A percentile compares a stretch with the other conserved stretches of the same genome.
Evolutionary conservation across 139 green algal genomes (phyloP).

Genomic region (Volvox africanus): DNA sequence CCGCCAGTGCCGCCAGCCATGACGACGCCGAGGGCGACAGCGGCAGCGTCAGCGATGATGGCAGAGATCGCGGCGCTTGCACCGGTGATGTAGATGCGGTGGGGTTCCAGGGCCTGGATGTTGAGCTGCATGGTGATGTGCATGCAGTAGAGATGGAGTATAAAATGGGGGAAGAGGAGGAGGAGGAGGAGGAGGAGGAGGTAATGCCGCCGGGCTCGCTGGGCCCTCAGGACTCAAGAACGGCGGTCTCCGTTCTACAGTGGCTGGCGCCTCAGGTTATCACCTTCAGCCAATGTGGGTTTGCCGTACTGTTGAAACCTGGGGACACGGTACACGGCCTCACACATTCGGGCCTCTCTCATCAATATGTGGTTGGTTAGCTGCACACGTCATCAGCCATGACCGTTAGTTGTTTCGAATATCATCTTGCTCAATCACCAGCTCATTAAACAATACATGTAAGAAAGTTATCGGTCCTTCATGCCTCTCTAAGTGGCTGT

Average conservation of each 20-base stretch:
- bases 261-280: conserved; percentile 31
- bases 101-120: background rate
- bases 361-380: no score
- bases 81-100: background rate
- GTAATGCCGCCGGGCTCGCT: background rate
- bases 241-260: conserved; percentile 26
- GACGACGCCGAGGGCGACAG: background rate
- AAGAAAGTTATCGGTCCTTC: no score
- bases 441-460: no score
- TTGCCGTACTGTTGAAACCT: background rate
- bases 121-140: background rate
- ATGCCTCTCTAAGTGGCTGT: no score
- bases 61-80: background rate
- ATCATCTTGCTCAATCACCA: no score
- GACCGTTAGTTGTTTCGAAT: no score
- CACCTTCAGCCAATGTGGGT: conserved; percentile 27
- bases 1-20: background rate
- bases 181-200: background rate
- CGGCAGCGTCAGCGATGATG: background rate
- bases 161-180: background rate
- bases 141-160: background rate
- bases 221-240: background rate
- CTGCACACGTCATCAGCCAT: no score
- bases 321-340: no score
- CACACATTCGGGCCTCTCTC: no score